Evolutionary conservation across 495 filamentous ascomycete species (phyloP).

Genomic region (Penicillium cosmopolitanum): DNA sequence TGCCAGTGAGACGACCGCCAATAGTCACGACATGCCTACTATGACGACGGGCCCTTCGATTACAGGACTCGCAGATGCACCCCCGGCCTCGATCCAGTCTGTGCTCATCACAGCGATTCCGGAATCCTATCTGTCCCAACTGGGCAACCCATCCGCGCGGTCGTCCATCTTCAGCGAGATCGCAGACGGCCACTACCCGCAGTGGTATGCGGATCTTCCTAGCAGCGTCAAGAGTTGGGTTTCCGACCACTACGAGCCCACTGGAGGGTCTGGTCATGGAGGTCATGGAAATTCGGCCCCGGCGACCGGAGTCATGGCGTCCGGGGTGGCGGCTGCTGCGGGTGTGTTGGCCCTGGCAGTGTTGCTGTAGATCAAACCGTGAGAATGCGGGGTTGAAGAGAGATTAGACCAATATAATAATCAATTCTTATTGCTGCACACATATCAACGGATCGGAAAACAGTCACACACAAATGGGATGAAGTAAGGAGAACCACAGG

Average conservation of each 20-base stretch:
- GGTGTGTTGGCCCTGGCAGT: slow-evolving; percentile 17
- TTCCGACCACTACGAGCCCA: slow-evolving; percentile 12
- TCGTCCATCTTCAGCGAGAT: slow-evolving; percentile 25
- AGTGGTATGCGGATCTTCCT: slow-evolving; percentile 27
- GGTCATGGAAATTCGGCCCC: slow-evolving; percentile 1
- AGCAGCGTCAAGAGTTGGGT: slow-evolving; percentile 29
- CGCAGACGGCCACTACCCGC: slow-evolving; percentile 20
- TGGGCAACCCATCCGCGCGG: slow-evolving; percentile 21
- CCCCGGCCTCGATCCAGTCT: slow-evolving; percentile 23
- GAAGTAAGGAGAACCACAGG: neutral
- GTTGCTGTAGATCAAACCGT: slow-evolving; percentile 10
- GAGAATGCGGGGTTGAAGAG: neutral
- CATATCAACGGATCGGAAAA: neutral
- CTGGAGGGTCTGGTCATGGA: neutral
- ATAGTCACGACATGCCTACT: neutral
- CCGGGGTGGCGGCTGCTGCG: slow-evolving; percentile 14
- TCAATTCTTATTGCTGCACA: no score
- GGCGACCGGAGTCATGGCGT: slow-evolving; percentile 6
- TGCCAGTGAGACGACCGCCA: neutral
- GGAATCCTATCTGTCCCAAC: slow-evolving; percentile 23
- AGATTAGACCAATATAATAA: no score
- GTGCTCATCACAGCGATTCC: slow-evolving; percentile 26
- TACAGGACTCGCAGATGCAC: slow-evolving; percentile 11
- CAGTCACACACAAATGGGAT: slow-evolving; percentile 1
- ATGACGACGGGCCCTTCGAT: slow-evolving; percentile 19